Evolutionary conservation across 805 yeast species (phyloP).

Genomic region (Myxozyma nipponensis): DNA sequence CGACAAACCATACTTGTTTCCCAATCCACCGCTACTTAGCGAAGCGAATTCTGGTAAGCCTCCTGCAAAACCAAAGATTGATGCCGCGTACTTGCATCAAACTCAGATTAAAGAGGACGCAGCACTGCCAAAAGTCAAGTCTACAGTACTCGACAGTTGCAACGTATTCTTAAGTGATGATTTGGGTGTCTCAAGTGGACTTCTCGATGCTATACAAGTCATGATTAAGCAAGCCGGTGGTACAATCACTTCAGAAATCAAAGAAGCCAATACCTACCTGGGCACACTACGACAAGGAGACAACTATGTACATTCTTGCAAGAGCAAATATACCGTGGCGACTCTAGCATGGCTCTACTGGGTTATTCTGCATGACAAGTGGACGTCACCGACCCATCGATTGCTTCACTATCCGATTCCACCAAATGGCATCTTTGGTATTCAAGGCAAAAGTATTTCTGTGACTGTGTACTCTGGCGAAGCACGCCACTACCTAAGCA

Average conservation of each 20-base stretch:
- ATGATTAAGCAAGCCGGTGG: constrained; percentile 59
- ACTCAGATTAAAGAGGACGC: constrained; percentile 6
- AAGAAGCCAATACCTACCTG: constrained; percentile 48
- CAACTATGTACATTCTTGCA: constrained; percentile 48
- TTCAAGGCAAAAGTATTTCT: constrained; percentile 54
- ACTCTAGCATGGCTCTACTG: constrained; percentile 73
- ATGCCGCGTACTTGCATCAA: constrained; percentile 8
- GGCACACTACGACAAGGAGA: constrained; percentile 62
- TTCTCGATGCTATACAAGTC: constrained; percentile 41
- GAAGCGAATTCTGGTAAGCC: constrained; percentile 10
- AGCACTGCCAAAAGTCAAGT: not conserved
- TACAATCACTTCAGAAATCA: constrained; percentile 34
- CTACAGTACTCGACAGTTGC: constrained; percentile 26
- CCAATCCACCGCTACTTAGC: constrained; percentile 33
- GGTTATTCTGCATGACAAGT: constrained; percentile 53
- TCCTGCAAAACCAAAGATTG: constrained; percentile 1
- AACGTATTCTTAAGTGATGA: constrained; percentile 53
- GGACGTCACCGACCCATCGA: constrained; percentile 53
- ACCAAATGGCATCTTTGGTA: constrained; percentile 48
- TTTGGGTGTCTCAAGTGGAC: constrained; percentile 48
- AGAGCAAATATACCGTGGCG: constrained; percentile 49
- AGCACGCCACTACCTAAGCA: constrained; percentile 67
- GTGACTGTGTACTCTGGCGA: constrained; percentile 84
- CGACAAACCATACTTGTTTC: constrained; percentile 53
- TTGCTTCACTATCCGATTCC: constrained; percentile 68